These are phyloP conservation scores for Fraxinus excelsior DNA, from an alignment of 257 asterid species.

Conservation along the genomic window DNA sequence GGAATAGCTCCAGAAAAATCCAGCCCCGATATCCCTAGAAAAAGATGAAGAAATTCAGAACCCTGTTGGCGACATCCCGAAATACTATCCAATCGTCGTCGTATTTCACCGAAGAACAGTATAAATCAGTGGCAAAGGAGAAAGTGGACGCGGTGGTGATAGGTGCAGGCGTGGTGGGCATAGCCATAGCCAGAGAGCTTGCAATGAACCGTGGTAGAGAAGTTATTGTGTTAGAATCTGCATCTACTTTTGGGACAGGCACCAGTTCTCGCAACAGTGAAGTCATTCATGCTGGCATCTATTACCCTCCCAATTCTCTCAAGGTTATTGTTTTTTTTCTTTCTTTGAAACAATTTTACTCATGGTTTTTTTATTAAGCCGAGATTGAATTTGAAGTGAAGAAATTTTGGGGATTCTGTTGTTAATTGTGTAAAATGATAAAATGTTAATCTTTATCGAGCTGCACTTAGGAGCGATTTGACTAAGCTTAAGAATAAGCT, in stretches of 20 bases:
- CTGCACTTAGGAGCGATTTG: neutral
- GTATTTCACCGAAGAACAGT: neutral
- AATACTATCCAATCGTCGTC: constrained; percentile 21
- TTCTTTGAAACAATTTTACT: neutral
- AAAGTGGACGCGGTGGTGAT: constrained; percentile 73
- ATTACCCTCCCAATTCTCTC: constrained; percentile 72
- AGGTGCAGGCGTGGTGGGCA: constrained; percentile 89
- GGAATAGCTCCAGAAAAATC: neutral
- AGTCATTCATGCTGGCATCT: constrained; percentile 88
- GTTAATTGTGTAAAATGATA: neutral
- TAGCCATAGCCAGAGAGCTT: constrained; percentile 89
- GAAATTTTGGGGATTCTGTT: neutral
- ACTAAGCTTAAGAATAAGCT: no score
- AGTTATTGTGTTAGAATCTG: constrained; percentile 75
- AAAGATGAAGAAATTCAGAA: constrained; percentile 24
- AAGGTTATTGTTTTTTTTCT: constrained; percentile 42
- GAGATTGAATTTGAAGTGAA: neutral
- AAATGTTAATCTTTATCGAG: neutral
- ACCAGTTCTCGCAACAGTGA: constrained; percentile 91
- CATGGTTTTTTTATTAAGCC: neutral
- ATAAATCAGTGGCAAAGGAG: constrained; percentile 48
- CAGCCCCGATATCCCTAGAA: neutral
- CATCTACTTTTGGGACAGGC: constrained; percentile 76
- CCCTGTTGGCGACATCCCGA: constrained; percentile 21
- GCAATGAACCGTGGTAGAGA: constrained; percentile 59